Percentiles rank a stretch among this genome's conserved stretches.
phyloP scores from a whole-genome alignment of 495 filamentous ascomycete species.

The Tuber microsphaerosporum region DNA sequence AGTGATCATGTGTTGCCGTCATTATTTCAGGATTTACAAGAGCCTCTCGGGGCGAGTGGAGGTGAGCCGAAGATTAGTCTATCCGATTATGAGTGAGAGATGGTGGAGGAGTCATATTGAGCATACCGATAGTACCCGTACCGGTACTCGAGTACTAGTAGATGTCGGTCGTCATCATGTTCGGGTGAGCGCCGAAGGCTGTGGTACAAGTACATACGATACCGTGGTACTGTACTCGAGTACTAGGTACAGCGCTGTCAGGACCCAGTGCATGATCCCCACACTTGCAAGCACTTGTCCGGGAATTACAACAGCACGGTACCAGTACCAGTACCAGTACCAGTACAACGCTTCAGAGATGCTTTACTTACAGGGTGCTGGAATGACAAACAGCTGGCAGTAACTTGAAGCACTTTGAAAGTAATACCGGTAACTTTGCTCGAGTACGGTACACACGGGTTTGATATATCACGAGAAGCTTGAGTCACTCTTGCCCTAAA shows the following conservation, averaged over 20 bases:
- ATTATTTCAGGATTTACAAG: not conserved
- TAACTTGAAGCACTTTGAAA: not conserved
- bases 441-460: not conserved
- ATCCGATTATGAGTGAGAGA: not conserved
- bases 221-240: too few species aligned
- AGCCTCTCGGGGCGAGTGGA: not conserved
- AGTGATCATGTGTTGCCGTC: not conserved
- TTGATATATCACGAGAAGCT: not conserved
- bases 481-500: not conserved
- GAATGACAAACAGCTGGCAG: not conserved
- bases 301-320: not conserved
- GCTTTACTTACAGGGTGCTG: not conserved
- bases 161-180: too few species aligned
- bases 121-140: not conserved
- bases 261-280: not conserved
- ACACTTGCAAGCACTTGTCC: not conserved
- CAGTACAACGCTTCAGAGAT: not conserved
- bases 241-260: not conserved
- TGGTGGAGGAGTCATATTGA: not conserved
- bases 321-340: too few species aligned
- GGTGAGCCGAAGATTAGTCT: not conserved
- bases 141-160: too few species aligned
- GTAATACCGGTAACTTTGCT: not conserved
- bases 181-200: not conserved
- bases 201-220: too few species aligned